Percentiles rank a stretch among this genome's conserved stretches.
Evolutionary conservation across 192 early-diverging fungal genomes (phyloP).

Genomic region (Umbelopsis isabellina): DNA sequence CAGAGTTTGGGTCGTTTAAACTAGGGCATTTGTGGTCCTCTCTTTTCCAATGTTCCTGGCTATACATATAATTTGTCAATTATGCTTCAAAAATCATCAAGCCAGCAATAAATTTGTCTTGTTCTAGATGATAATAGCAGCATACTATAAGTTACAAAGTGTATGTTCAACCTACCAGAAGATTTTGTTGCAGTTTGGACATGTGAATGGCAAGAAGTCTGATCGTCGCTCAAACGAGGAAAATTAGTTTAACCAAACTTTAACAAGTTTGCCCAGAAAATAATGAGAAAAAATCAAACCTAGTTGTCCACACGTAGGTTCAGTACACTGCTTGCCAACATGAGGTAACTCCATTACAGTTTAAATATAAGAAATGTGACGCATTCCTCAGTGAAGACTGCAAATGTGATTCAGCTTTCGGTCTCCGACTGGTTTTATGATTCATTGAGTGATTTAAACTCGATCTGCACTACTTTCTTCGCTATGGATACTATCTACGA

Average conservation of each 20-base stretch:
- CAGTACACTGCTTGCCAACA: slow-evolving; percentile 67
- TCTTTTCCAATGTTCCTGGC: slow-evolving; percentile 70
- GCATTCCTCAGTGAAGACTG: neutral
- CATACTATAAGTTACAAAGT: neutral
- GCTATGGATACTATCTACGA: neutral
- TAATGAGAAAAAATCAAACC: slow-evolving; percentile 25
- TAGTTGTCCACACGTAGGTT: slow-evolving; percentile 59
- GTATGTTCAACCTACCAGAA: slow-evolving; percentile 43
- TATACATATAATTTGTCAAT: slow-evolving; percentile 32
- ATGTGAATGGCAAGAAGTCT: slow-evolving; percentile 60
- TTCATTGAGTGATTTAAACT: neutral
- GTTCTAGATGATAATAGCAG: neutral
- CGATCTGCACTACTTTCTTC: neutral
- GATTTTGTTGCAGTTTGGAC: slow-evolving; percentile 56
- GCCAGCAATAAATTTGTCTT: neutral
- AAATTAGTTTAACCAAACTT: neutral
- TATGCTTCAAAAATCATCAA: neutral
- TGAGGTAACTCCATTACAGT: slow-evolving; percentile 72
- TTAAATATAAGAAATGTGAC: neutral
- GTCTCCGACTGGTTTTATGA: neutral
- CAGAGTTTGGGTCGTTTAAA: slow-evolving; percentile 53
- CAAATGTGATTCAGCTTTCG: neutral
- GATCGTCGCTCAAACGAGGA: neutral
- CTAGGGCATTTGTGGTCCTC: slow-evolving; percentile 66
- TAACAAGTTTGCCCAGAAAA: neutral